Base-by-base conservation (phyloP, 176 grass and related monocot genomes). In the Zea luxurians region DNA sequence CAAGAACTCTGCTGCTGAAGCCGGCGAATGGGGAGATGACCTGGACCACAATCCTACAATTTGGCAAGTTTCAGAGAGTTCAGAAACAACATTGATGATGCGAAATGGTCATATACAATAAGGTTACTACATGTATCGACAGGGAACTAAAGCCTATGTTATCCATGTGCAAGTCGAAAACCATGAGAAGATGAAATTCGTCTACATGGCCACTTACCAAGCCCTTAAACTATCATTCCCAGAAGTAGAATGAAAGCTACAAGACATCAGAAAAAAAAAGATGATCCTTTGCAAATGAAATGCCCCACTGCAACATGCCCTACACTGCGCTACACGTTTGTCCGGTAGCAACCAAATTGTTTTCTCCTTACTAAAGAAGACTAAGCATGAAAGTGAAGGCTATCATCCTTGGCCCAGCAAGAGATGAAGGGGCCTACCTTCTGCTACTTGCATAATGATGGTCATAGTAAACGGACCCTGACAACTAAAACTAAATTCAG, bases 271-370 rank as follows among this genome's bases (percentile, higher is more conserved):
- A 70, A 27, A 27, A 27, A 27, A 27, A 27, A 83, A 83, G 53
- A 79, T 65, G 75, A 52, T 75, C 80, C 79, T 74, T 43, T 79
- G 66, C 52, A 65, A 71, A 80, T 71, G 65, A 81, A 84, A 84
- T 84, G 58, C 48, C 71, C 71, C 71, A 84, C 71, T 75, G 47
- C 76, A 84, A 83, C 80, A 63, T 84, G 54, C 70, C 49, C 64
- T 82, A 73, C 81, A 76, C 47, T 60, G 43, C 68, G 68, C 42
- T 74, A 41, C 55, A 76, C 48, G 84, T 84, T 77, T 85, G 78
- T 77, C 70, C 13, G 46, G 68, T 81, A 85, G 82, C 78, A 81
- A 66, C n/a, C 53, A 15, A 70, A 53, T 62, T 66, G n/a, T 49
- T 27, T 27, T 82, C 72, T 70, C 64, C 77, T 72, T 71, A 71